Evolutionary conservation across 805 yeast genomes (phyloP).

Genomic region (Candida maris): DNA sequence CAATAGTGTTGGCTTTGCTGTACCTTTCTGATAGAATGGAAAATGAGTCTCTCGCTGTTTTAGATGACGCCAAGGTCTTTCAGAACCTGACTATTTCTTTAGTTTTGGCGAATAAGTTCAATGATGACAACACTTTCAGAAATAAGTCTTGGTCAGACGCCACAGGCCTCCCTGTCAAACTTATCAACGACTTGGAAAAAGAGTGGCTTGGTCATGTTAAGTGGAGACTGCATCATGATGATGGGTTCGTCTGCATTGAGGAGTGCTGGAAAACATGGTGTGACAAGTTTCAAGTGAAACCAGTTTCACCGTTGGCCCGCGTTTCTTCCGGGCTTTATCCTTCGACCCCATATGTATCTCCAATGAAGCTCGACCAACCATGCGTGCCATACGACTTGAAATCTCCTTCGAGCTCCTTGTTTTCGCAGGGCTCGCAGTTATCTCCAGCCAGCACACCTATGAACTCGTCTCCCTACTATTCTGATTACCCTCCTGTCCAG

Average conservation of each 20-base stretch:
- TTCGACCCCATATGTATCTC: conserved; percentile 8
- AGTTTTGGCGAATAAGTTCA: conserved; percentile 86
- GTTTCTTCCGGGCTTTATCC: conserved; percentile 5
- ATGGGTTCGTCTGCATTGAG: conserved; percentile 31
- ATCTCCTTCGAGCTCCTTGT: conserved; percentile 21
- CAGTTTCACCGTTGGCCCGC: background rate
- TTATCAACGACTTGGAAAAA: conserved; percentile 65
- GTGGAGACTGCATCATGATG: conserved; percentile 32
- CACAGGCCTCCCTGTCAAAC: conserved; percentile 65
- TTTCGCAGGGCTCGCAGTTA: conserved; percentile 20
- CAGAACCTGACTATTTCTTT: conserved; percentile 62
- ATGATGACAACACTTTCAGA: conserved; percentile 95
- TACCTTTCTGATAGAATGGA: conserved; percentile 61
- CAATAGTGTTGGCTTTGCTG: conserved; percentile 75
- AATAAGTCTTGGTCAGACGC: conserved; percentile 96
- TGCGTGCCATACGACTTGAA: conserved; percentile 13
- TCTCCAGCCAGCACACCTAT: conserved; percentile 23
- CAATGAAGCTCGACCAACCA: conserved; percentile 9
- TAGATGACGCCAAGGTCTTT: conserved; percentile 41
- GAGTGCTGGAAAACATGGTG: conserved; percentile 37
- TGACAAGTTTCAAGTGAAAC: conserved; percentile 21
- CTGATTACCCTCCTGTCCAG: conserved; percentile 12
- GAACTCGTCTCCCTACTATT: conserved; percentile 24
- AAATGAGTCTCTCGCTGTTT: conserved; percentile 29
- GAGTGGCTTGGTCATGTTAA: conserved; percentile 37